These are phyloP conservation scores for Clarireedia sp. DNA, from an alignment of 2,329 filamentous ascomycete genomes.

Conservation along the genomic window DNA sequence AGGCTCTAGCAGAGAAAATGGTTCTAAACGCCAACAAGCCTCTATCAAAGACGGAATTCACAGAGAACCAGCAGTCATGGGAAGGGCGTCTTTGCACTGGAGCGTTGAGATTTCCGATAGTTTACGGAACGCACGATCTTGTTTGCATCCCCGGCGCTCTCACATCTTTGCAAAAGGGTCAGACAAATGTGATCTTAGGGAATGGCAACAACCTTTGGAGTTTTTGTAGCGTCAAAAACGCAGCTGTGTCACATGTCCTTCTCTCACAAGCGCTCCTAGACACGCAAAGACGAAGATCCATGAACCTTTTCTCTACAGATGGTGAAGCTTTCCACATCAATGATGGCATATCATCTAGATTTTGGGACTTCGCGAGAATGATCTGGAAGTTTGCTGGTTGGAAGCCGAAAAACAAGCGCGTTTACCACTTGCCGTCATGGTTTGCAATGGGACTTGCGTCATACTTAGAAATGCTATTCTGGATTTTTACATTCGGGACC, in stretches of 20 bases:
- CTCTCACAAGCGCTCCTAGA: background rate
- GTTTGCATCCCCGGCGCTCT: background rate
- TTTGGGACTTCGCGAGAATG: constrained; percentile 1
- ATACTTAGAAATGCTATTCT: background rate
- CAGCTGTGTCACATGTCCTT: background rate
- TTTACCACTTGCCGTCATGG: background rate
- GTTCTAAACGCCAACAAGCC: background rate
- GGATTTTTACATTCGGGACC: background rate
- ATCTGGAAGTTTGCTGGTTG: background rate
- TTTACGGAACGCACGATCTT: constrained; percentile 3
- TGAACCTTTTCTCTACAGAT: background rate
- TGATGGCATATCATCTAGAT: background rate
- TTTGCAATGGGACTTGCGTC: background rate
- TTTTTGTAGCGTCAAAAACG: constrained; percentile 2
- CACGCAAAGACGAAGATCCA: background rate
- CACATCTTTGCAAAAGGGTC: background rate
- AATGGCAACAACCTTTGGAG: background rate
- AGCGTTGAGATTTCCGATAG: background rate
- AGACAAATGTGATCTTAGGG: background rate
- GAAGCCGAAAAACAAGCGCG: background rate
- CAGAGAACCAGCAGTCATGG: background rate
- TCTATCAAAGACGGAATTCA: background rate
- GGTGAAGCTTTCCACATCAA: constrained; percentile 1
- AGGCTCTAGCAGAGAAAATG: constrained; percentile 4
- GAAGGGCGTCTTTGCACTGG: background rate